Evolutionary conservation across 2,329 filamentous ascomycete genomes (phyloP), one percentile per base, ranked within the genome.

Genomic region (Aspergillus melleus): DNA sequence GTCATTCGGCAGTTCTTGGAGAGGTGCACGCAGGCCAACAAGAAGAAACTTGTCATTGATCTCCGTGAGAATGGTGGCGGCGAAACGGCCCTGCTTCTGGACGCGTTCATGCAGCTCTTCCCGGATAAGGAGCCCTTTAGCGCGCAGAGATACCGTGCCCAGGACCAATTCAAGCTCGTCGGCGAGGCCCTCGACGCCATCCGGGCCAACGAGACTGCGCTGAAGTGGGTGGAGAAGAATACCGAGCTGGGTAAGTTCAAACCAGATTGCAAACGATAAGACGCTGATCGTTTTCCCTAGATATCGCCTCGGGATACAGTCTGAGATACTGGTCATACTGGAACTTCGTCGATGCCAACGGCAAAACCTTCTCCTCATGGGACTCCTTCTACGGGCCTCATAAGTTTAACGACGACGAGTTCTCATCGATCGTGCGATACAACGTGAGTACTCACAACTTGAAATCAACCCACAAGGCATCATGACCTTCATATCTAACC

Each of bases 1-100:
- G 65, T 72, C 0, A 72, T 80, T 59, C 68, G 77, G 8, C 60
- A 74, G 8, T 82, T 87, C 64, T 76, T 88, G 16, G 72, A 76
- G 0, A 73, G 76, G 46, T 80, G 80, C 12, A 78, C 80, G 47
- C 63, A 70, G 2, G 74, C 74, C 1, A 76, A 78, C 3, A 86
- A 84, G 68, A 82, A 76, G 8, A 86, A 84, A 69, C 76, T 90
- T 10, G 79, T 90, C 26, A 81, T 90, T 58, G 88, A 90, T 61
- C 67, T 89, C 10, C 80, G 82, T 4, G 79, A 77, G 2, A 90
- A 90, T 62, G 77, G 77, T 1, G 87, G 87, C 47, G 87, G 87
- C 1, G 69, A 71, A 50, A 66, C 83, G 11, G 63, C 74, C 9
- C 75, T 79, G 9, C 80, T 78, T 4, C 77, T 76, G 47, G 78